Base-by-base conservation (phyloP, 768 basidiomycete genomes). In the Amanita inopinata region DNA sequence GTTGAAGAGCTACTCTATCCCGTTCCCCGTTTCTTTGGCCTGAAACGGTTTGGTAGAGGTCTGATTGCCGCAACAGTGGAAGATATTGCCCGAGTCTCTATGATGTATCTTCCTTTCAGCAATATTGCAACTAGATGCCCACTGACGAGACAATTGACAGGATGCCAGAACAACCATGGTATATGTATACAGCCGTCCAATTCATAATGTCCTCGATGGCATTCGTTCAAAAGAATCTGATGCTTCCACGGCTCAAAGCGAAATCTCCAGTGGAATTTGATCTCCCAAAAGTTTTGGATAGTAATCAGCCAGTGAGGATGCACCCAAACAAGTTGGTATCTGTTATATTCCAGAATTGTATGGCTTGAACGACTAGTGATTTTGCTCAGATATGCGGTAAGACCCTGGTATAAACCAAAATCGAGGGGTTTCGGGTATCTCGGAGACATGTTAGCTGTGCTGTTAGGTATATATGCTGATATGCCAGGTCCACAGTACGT, bases 341-440 rank as follows among this genome's bases (percentile, higher is more conserved):
- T 20, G 22, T 14, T 4, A 14, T n/a, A 9, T 14, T 32, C 14
- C 7, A 27, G 10, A 9, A 23, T 7, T 27, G 5, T 12, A 19
- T 31, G 17, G n/a, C 10, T 15, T 17, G 5, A 3, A 30, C 24
- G 22, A 7, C 23, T 32, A 5, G 18, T 22, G n/a, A 43, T 5
- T 31, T 33, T 27, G 8, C 22, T 11, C 43, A 65, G 65, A 48
- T 69, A 46, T 40, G 49, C 59, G 18, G 53, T 61, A 3, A 55
- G 54, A 38, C 72, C 72, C 15, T 73, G 72, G 71, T 75, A 75
- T 48, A 69, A 63, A 48, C 64, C 68, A 0, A 53, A 62, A 43
- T 51, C 61, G 0, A 59, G 48, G 1, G 56, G 54, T 5, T 23
- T 65, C 0, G 58, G 54, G 1, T 54, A 52, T 18, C 36, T 59